These are phyloP conservation scores for Populus trichocarpa DNA, from an alignment of 441 rosid genomes.

Conservation along the genomic window DNA sequence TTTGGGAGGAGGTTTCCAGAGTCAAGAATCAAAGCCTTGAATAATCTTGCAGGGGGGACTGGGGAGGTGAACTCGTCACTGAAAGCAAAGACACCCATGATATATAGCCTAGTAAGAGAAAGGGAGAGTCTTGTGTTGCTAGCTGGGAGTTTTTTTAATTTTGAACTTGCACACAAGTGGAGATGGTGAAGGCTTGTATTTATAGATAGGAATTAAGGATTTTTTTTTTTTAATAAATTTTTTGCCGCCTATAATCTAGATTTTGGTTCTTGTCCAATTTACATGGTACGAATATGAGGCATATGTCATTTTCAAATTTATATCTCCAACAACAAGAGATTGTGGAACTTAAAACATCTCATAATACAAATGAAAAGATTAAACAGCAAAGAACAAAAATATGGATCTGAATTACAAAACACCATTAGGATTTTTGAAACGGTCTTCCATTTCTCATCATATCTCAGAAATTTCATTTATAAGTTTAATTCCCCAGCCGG, in stretches of 20 bases:
- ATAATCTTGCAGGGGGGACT: slow-evolving; percentile 21
- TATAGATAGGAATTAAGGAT: slow-evolving; percentile 5
- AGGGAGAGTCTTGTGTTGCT: not conserved
- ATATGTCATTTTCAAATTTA: slow-evolving; percentile 3
- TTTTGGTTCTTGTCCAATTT: not conserved
- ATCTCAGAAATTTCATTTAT: no score
- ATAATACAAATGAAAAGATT: no score
- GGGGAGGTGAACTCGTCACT: slow-evolving; percentile 21
- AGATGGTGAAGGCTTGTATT: not conserved
- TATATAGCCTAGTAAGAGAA: not conserved
- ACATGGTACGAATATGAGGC: not conserved
- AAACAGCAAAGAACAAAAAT: no score
- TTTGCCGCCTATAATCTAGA: not conserved
- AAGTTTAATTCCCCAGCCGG: no score
- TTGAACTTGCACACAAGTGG: not conserved
- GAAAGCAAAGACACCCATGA: slow-evolving; percentile 33
- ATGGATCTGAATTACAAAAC: no score
- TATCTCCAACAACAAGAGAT: not conserved
- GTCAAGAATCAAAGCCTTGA: slow-evolving; percentile 34
- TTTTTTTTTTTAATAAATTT: not conserved
- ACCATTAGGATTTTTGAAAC: no score
- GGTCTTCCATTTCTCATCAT: no score
- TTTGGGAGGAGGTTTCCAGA: slow-evolving; percentile 13
- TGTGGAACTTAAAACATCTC: no score
- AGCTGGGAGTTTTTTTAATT: not conserved